phyloP scores from a whole-genome alignment of 2,329 filamentous ascomycete species.

The Sporothrix globosa region DNA sequence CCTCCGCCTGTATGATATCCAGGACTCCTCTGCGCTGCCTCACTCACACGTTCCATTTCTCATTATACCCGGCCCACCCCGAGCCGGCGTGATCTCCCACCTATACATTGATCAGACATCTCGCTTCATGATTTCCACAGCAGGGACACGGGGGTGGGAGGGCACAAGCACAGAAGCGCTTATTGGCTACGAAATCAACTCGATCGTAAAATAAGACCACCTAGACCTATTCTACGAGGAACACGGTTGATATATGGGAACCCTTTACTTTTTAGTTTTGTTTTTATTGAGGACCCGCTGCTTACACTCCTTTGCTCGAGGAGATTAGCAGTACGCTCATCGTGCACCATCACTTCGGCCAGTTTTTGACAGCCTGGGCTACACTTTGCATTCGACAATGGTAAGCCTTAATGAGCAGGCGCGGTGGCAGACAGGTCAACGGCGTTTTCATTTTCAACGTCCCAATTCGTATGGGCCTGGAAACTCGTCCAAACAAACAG shows the following conservation, averaged over 20 bases:
- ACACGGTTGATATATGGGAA: background rate
- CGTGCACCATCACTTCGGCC: background rate
- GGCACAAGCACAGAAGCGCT: slow-evolving; percentile 86
- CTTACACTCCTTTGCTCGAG: background rate
- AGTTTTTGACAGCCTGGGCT: background rate
- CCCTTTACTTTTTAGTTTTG: background rate
- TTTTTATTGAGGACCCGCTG: background rate
- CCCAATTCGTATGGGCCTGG: too few relatives aligned
- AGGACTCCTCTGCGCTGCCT: slow-evolving; percentile 64
- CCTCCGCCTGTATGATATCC: slow-evolving; percentile 86
- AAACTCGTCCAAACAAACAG: background rate
- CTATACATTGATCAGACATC: slow-evolving; percentile 87
- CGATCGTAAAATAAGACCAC: slow-evolving; percentile 25
- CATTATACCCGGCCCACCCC: slow-evolving; percentile 84
- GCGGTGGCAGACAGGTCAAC: background rate
- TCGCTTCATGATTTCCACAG: slow-evolving; percentile 87
- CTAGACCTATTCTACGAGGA: background rate
- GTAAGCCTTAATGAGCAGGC: background rate
- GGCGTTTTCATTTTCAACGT: background rate
- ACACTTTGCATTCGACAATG: background rate
- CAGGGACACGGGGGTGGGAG: slow-evolving; percentile 94
- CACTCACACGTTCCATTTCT: slow-evolving; percentile 87
- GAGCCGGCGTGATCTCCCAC: slow-evolving; percentile 84
- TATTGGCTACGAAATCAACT: slow-evolving; percentile 86
- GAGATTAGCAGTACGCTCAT: background rate